These are phyloP conservation scores for Trichoderma simmonsii DNA, from an alignment of 2,329 filamentous ascomycete genomes.

Conservation along the genomic window DNA sequence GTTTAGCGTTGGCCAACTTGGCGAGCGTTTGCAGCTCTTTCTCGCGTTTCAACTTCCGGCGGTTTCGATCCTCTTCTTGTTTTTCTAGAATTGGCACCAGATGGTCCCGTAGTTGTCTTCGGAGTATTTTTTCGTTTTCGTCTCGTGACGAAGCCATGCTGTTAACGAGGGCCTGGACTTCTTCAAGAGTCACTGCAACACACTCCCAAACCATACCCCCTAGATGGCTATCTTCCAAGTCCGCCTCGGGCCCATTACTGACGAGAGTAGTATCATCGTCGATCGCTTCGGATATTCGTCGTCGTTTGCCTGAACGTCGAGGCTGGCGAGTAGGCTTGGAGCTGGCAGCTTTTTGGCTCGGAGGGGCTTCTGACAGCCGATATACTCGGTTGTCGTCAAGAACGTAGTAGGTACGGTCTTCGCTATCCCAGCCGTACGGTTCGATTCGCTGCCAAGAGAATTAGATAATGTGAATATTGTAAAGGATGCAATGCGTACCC, in stretches of 20 bases:
- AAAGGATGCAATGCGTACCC: constrained; percentile 56
- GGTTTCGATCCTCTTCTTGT: constrained; percentile 69
- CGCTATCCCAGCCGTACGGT: constrained; percentile 80
- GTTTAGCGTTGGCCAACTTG: constrained; percentile 88
- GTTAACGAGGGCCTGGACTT: constrained; percentile 70
- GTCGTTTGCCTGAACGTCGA: constrained; percentile 68
- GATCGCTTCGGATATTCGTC: constrained; percentile 49
- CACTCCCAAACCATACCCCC: constrained; percentile 88
- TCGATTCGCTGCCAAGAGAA: constrained; percentile 60
- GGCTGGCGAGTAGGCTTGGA: constrained; percentile 49
- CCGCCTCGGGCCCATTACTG: constrained; percentile 31
- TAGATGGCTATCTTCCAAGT: constrained; percentile 57
- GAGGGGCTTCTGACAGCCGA: constrained; percentile 72
- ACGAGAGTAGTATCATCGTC: constrained; percentile 36
- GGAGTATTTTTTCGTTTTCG: constrained; percentile 77
- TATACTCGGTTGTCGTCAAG: constrained; percentile 94
- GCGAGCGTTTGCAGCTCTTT: constrained; percentile 78
- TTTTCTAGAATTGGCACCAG: constrained; percentile 82
- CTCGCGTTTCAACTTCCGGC: constrained; percentile 64
- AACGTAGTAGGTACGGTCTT: constrained; percentile 84
- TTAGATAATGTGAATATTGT: constrained; percentile 22
- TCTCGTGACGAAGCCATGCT: constrained; percentile 74
- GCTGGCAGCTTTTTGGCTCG: constrained; percentile 51
- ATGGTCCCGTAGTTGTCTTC: constrained; percentile 68
- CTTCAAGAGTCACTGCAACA: constrained; percentile 73